A percentile compares a stretch with the other conserved stretches of the same genome.
Conservation (phyloP, 2,329 filamentous ascomycete genomes). For the Saccharata proteae region DNA sequence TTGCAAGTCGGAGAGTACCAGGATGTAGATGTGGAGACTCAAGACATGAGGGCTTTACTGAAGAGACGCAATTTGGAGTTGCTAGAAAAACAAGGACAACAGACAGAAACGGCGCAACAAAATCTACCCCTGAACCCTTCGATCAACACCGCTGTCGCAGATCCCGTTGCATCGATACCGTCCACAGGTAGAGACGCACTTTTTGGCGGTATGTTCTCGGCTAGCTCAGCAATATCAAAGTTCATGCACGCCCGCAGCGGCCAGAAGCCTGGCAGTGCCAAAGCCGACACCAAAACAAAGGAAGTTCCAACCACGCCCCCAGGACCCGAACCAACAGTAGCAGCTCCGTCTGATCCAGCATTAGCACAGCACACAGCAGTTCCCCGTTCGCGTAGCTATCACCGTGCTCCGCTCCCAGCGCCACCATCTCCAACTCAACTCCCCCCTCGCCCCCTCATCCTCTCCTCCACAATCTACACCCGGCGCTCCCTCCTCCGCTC, state of each 20-base stretch:
- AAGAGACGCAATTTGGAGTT: slow-evolving; percentile 27
- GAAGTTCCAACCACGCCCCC: slow-evolving; percentile 2
- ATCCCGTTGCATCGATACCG: background rate
- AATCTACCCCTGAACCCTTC: background rate
- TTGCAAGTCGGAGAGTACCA: slow-evolving; percentile 14
- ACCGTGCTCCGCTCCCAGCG: background rate
- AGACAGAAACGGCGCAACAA: slow-evolving; percentile 1
- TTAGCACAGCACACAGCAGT: no score
- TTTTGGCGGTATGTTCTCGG: slow-evolving; percentile 25
- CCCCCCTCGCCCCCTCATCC: slow-evolving; percentile 33
- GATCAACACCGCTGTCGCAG: no score
- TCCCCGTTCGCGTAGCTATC: no score
- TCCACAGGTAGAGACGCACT: slow-evolving; percentile 2
- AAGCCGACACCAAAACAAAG: slow-evolving; percentile 1
- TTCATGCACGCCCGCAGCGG: slow-evolving; percentile 36
- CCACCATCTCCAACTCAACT: slow-evolving; percentile 12
- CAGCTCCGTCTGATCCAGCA: no score
- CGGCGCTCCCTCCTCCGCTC: slow-evolving; percentile 36
- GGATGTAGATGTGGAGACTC: slow-evolving; percentile 12
- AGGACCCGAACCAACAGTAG: slow-evolving; percentile 9
- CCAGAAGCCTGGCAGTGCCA: background rate
- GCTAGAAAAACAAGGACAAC: slow-evolving; percentile 6
- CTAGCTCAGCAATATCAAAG: slow-evolving; percentile 31
- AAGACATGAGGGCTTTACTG: slow-evolving; percentile 27
- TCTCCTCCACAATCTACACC: slow-evolving; percentile 36